These are phyloP conservation scores for Rhizopus microsporus DNA, from an alignment of 371 early-diverging fungal species.

Conservation along the genomic window DNA sequence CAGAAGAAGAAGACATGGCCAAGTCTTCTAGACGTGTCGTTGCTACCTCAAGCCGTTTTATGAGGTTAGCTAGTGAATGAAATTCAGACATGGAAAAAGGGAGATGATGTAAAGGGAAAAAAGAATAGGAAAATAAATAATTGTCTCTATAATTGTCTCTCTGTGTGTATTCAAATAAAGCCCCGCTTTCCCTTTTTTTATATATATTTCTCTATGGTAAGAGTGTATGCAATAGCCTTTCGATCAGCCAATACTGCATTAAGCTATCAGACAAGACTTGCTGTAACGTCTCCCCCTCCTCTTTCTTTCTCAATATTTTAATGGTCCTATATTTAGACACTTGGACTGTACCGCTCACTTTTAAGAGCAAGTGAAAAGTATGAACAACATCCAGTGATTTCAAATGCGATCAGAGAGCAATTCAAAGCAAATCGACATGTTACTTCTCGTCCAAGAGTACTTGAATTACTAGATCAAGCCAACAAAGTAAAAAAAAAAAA, in stretches of 20 bases:
- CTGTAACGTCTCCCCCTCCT: not conserved
- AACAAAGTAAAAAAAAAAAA: constrained; percentile 11
- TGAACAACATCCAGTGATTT: constrained; percentile 2
- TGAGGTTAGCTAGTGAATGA: constrained; percentile 67
- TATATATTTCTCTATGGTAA: not conserved
- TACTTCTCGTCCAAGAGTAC: constrained; percentile 11
- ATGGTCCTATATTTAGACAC: constrained; percentile 13
- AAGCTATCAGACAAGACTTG: constrained; percentile 6
- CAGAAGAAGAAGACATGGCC: constrained; percentile 61
- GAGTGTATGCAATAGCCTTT: constrained; percentile 4
- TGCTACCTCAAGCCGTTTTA: constrained; percentile 85
- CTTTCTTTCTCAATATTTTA: not conserved
- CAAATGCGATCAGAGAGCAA: constrained; percentile 4
- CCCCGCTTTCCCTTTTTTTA: no score
- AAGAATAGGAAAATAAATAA: not conserved
- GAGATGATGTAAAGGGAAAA: constrained; percentile 4
- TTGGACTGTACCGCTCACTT: constrained; percentile 21
- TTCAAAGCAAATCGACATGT: constrained; percentile 17
- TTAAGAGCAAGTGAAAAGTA: constrained; percentile 18
- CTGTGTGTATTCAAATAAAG: no score
- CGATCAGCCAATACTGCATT: not conserved
- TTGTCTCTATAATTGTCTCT: not conserved
- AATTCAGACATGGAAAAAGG: constrained; percentile 57
- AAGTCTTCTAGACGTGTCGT: constrained; percentile 83
- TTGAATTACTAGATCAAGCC: constrained; percentile 13